Conservation (phyloP, 805 yeast genomes). For the Candida michaelii region DNA sequence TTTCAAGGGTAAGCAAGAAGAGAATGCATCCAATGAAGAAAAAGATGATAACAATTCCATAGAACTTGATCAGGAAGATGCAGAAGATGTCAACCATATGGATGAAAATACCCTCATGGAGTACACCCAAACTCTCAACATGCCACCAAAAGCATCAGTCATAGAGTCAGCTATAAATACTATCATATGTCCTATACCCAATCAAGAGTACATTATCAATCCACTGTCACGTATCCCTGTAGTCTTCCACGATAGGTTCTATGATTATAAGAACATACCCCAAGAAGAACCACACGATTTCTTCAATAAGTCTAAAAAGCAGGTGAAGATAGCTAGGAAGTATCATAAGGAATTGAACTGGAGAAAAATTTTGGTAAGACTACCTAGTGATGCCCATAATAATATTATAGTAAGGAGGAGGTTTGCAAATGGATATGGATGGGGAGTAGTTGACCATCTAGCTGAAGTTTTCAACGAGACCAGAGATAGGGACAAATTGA, state of each 20-base stretch:
- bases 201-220: conserved; percentile 28
- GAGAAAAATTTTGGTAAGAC: conserved; percentile 44
- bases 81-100: conserved; percentile 11
- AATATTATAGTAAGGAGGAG: conserved; percentile 44
- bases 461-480: conserved; percentile 20
- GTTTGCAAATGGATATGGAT: conserved; percentile 46
- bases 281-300: conserved; percentile 17
- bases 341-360: conserved; percentile 40
- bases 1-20: too few species aligned
- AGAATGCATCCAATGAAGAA: conserved; percentile 12
- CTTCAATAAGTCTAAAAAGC: conserved; percentile 30
- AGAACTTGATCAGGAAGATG: conserved; percentile 14
- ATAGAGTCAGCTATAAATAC: conserved; percentile 43
- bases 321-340: conserved; percentile 41
- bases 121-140: conserved; percentile 22
- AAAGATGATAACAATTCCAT: conserved; percentile 10
- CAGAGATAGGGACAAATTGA: background rate
- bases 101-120: conserved; percentile 10
- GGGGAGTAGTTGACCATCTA: conserved; percentile 47
- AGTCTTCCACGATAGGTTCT: conserved; percentile 44
- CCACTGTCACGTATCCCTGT: conserved; percentile 37
- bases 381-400: conserved; percentile 49
- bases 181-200: conserved; percentile 40
- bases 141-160: conserved; percentile 47
- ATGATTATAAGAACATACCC: conserved; percentile 32